phyloP scores from a whole-genome alignment of 768 basidiomycete species.

The Strobilomyces confusus region DNA sequence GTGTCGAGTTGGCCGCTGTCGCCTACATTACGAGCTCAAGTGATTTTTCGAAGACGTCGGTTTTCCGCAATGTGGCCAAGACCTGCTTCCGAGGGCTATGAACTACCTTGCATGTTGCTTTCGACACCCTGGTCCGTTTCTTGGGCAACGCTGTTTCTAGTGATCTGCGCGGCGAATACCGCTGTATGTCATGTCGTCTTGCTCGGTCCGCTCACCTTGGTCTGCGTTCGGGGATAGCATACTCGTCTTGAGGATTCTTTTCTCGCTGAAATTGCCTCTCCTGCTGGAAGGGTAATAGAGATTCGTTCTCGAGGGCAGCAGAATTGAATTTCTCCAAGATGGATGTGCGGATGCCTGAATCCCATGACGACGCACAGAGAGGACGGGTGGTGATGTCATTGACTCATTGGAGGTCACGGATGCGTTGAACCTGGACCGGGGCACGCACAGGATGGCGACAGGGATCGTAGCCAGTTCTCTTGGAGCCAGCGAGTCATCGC shows the following conservation, averaged over 20 bases:
- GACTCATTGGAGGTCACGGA: constrained; percentile 3
- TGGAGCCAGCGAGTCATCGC: constrained; percentile 30
- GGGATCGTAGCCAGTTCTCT: constrained; percentile 13
- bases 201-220: constrained; percentile 11
- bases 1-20: constrained; percentile 6
- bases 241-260: constrained; percentile 11
- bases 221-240: constrained; percentile 13
- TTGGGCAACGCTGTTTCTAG: constrained; percentile 6
- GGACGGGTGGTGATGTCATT: constrained; percentile 11
- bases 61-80: constrained; percentile 26
- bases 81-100: constrained; percentile 24
- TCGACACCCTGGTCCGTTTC: constrained; percentile 23
- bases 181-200: constrained; percentile 4
- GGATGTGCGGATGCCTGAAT: constrained; percentile 5
- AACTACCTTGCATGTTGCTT: constrained; percentile 17
- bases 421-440: constrained; percentile 27
- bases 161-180: constrained; percentile 9
- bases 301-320: constrained; percentile 51
- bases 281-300: constrained; percentile 50
- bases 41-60: background rate
- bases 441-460: constrained; percentile 33
- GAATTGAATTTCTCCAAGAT: constrained; percentile 25
- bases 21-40: background rate
- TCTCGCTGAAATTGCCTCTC: constrained; percentile 38
- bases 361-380: constrained; percentile 24